Evolutionary conservation across 2,329 filamentous ascomycete genomes (phyloP).

Genomic region (Biscogniauxia marginata): DNA sequence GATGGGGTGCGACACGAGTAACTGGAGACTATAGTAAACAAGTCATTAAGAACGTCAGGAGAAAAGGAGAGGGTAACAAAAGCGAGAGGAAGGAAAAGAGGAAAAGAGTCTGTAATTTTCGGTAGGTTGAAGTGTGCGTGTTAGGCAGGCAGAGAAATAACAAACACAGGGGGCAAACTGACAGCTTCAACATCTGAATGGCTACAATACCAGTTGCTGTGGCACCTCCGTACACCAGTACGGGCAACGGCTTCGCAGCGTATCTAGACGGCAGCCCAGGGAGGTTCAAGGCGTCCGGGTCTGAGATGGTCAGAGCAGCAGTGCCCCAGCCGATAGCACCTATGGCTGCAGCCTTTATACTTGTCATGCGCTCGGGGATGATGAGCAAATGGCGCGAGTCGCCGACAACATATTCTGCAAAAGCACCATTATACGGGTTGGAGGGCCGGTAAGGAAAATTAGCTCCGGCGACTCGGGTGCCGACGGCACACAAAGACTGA

Average conservation of each 20-base stretch:
- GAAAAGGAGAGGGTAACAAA: too few species aligned
- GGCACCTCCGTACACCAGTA: slow-evolving; percentile 31
- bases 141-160: too few species aligned
- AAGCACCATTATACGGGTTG: slow-evolving; percentile 8
- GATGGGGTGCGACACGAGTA: too few species aligned
- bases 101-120: too few species aligned
- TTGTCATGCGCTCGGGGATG: slow-evolving; percentile 20
- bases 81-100: too few species aligned
- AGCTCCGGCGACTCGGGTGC: slow-evolving; percentile 12
- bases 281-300: slow-evolving; percentile 5
- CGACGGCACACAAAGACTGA: background rate
- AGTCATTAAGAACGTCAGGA: too few species aligned
- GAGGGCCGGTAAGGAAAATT: slow-evolving; percentile 11
- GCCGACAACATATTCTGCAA: slow-evolving; percentile 10
- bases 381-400: slow-evolving; percentile 10
- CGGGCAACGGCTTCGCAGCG: slow-evolving; percentile 9
- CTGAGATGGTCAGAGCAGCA: slow-evolving; percentile 15
- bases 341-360: slow-evolving; percentile 23
- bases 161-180: too few species aligned
- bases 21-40: slow-evolving; percentile 11
- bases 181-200: slow-evolving; percentile 28
- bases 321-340: slow-evolving; percentile 28
- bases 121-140: too few species aligned
- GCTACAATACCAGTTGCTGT: slow-evolving; percentile 32
- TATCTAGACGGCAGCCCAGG: slow-evolving; percentile 7